Percentiles rank a stretch among this genome's conserved stretches.
phyloP scores from a whole-genome alignment of 257 asterid species.

The Capsicum pubescens region DNA sequence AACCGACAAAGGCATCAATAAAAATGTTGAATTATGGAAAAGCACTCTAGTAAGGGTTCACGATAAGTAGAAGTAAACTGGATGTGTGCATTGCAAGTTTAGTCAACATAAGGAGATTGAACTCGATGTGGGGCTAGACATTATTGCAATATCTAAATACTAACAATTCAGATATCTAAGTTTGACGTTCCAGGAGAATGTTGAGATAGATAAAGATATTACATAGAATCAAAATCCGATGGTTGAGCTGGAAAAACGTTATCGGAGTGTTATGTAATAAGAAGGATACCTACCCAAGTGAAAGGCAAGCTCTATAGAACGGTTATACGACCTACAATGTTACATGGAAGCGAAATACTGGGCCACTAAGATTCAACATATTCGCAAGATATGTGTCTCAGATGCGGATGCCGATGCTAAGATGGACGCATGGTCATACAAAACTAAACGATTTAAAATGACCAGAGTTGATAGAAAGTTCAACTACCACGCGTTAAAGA shows the following conservation, averaged over 20 bases:
- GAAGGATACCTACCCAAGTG: conserved; percentile 18
- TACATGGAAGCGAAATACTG: not conserved
- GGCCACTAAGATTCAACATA: not conserved
- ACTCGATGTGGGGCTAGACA: not conserved
- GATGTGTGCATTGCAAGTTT: not conserved
- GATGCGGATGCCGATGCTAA: not conserved
- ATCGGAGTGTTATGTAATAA: not conserved
- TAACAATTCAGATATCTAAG: not conserved
- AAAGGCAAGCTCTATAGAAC: not conserved
- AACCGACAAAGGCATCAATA: not conserved
- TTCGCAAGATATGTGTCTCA: not conserved
- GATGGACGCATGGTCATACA: not conserved
- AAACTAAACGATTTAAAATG: not conserved
- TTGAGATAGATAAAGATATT: not conserved
- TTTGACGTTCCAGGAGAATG: not conserved
- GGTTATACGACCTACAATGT: not conserved
- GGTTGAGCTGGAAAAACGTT: not conserved
- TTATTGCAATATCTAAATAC: not conserved
- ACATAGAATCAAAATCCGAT: not conserved
- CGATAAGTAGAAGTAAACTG: not conserved
- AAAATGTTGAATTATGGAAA: conserved; percentile 9
- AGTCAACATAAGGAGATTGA: not conserved
- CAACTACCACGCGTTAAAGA: not conserved
- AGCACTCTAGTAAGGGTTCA: not conserved
- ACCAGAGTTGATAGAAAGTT: not conserved